Conservation (phyloP, 2,329 filamentous ascomycete species). For the Botryotinia convoluta region DNA sequence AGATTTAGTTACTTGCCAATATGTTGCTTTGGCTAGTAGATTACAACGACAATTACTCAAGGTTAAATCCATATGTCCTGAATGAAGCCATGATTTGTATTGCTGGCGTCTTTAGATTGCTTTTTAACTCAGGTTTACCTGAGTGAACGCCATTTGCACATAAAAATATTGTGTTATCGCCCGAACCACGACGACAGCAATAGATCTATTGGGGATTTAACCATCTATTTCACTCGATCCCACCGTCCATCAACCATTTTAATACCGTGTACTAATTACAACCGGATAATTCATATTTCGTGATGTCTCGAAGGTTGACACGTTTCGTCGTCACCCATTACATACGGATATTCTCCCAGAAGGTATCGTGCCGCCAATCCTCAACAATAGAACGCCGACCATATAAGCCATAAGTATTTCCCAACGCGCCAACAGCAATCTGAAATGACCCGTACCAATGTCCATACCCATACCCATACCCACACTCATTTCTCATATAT, state of each 20-base stretch:
- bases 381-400: conserved; percentile 2
- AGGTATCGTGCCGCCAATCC: neutral
- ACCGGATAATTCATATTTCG: neutral
- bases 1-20: neutral
- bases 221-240: neutral
- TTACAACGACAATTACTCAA: neutral
- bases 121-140: neutral
- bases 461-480: neutral
- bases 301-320: neutral
- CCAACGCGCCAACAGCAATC: neutral
- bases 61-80: neutral
- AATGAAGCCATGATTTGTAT: neutral
- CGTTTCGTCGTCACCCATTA: neutral
- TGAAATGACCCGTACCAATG: neutral
- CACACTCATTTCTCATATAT: neutral
- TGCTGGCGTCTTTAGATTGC: neutral
- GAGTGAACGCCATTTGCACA: neutral
- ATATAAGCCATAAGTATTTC: neutral
- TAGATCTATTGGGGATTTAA: no score
- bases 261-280: neutral
- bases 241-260: neutral
- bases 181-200: neutral
- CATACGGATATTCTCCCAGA: neutral
- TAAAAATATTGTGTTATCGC: neutral
- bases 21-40: neutral